Conservation (phyloP, 2,329 filamentous ascomycete genomes). For the Fusarium sambucinum region DNA sequence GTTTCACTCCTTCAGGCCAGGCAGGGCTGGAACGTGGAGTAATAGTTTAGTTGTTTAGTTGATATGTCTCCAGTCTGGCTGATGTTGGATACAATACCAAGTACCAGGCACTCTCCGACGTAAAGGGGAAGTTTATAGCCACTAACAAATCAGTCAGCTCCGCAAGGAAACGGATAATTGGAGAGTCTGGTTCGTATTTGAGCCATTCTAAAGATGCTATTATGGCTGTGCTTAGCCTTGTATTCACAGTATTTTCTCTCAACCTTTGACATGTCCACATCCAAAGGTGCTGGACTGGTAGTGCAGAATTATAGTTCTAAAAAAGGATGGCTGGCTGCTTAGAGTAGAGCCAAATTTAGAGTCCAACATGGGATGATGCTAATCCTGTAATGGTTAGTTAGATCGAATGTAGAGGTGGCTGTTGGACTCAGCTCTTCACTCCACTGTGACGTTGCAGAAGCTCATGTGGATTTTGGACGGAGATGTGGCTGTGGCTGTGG, state of each 20-base stretch:
- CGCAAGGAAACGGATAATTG: constrained; percentile 10
- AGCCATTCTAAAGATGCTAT: neutral
- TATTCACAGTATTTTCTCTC: constrained; percentile 34
- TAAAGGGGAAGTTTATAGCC: constrained; percentile 15
- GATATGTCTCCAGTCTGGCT: neutral
- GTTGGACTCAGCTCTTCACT: constrained; percentile 8
- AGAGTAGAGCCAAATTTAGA: constrained; percentile 43
- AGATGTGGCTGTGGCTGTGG: neutral
- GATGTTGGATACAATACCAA: neutral
- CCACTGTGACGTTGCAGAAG: constrained; percentile 33
- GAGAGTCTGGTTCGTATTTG: constrained; percentile 1
- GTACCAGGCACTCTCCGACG: constrained; percentile 11
- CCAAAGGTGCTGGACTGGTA: neutral
- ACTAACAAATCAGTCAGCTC: constrained; percentile 4
- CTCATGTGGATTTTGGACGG: neutral
- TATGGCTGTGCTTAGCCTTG: constrained; percentile 1
- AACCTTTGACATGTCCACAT: constrained; percentile 23
- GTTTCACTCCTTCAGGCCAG: constrained; percentile 13
- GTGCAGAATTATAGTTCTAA: constrained; percentile 15
- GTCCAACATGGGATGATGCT: constrained; percentile 38
- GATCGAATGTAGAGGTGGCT: constrained; percentile 34
- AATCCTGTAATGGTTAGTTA: constrained; percentile 1
- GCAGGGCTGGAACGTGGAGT: constrained; percentile 28
- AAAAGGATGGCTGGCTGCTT: constrained; percentile 32
- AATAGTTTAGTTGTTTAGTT: constrained; percentile 20